Percentiles rank a stretch among this genome's conserved stretches.
These are phyloP conservation scores for Calamus simplicifolius DNA, from an alignment of 176 grass and related monocot genomes.

Conservation along the genomic window DNA sequence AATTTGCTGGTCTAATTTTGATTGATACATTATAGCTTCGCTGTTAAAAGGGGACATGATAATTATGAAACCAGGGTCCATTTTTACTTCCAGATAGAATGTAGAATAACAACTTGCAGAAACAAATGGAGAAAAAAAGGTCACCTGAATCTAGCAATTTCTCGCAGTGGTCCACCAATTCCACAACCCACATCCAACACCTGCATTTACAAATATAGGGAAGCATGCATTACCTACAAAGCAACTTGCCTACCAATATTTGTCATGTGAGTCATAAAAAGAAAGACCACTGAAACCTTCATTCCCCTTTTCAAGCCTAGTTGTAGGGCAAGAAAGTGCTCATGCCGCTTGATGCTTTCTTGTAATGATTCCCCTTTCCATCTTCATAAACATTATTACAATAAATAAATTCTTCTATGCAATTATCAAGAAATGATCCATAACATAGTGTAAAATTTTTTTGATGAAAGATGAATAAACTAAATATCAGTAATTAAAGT, in stretches of 20 bases:
- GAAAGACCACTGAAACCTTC: slow-evolving; percentile 48
- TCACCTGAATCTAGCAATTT: slow-evolving; percentile 96
- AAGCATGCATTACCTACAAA: too few relatives aligned
- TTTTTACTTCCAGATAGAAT: background rate
- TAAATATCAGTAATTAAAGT: background rate
- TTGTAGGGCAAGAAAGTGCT: slow-evolving; percentile 93
- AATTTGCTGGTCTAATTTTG: too few relatives aligned
- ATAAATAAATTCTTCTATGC: background rate
- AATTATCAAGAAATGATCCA: slow-evolving; percentile 3
- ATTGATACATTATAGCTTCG: too few relatives aligned
- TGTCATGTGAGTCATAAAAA: background rate
- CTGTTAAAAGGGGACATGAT: too few relatives aligned
- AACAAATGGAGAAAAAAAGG: slow-evolving; percentile 6
- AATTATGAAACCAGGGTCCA: background rate
- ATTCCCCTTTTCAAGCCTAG: slow-evolving; percentile 78
- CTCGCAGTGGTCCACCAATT: slow-evolving; percentile 85
- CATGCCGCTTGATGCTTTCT: slow-evolving; percentile 91
- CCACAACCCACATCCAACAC: slow-evolving; percentile 94
- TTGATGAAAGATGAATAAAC: too few relatives aligned
- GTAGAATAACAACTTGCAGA: slow-evolving; percentile 5
- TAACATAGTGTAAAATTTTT: slow-evolving; percentile 1
- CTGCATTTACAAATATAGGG: slow-evolving; percentile 22
- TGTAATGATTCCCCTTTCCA: slow-evolving; percentile 85
- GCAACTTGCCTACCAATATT: background rate
- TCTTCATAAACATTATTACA: slow-evolving; percentile 34